Evolutionary conservation across 2,329 filamentous ascomycete genomes (phyloP).

Genomic region (Claviceps purpurea): DNA sequence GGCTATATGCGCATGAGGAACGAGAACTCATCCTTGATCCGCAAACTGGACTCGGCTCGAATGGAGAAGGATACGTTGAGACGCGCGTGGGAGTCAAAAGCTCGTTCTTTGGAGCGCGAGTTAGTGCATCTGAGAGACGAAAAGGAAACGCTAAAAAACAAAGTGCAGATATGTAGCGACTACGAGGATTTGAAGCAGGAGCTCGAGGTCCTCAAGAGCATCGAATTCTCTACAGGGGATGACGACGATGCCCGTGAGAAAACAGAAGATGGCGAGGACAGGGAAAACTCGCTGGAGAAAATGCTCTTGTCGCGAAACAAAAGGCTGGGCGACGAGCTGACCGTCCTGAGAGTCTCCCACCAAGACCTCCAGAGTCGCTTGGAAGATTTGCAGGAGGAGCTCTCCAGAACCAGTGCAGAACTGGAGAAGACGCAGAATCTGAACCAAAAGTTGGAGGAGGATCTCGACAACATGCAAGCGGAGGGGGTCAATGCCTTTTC

Average conservation of each 20-base stretch:
- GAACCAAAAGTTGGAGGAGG: slow-evolving; percentile 81
- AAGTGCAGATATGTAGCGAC: slow-evolving; percentile 80
- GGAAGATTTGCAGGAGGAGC: slow-evolving; percentile 67
- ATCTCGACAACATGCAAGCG: slow-evolving; percentile 75
- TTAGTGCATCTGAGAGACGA: slow-evolving; percentile 63
- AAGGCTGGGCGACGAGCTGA: slow-evolving; percentile 88
- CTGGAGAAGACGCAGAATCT: slow-evolving; percentile 74
- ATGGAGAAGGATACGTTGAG: slow-evolving; percentile 75
- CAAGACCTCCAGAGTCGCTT: slow-evolving; percentile 77
- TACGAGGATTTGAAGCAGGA: slow-evolving; percentile 96
- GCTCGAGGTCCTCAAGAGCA: slow-evolving; percentile 91
- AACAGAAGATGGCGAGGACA: slow-evolving; percentile 24
- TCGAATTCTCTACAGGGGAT: slow-evolving; percentile 87
- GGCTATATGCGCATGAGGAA: slow-evolving; percentile 76
- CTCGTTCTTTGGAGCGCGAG: slow-evolving; percentile 71
- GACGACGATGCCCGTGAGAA: slow-evolving; percentile 51
- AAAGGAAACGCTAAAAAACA: slow-evolving; percentile 63
- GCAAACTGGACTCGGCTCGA: slow-evolving; percentile 71
- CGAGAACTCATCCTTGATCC: slow-evolving; percentile 83
- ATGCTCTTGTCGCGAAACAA: slow-evolving; percentile 88
- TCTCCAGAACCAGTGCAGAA: slow-evolving; percentile 72
- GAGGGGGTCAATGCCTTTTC: slow-evolving; percentile 75
- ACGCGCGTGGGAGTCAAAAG: slow-evolving; percentile 59
- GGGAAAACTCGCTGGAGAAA: slow-evolving; percentile 77
- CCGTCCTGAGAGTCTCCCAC: slow-evolving; percentile 82